These are phyloP conservation scores for Dipteronia sinensis DNA, from an alignment of 345 rosid genomes.

Conservation along the genomic window DNA sequence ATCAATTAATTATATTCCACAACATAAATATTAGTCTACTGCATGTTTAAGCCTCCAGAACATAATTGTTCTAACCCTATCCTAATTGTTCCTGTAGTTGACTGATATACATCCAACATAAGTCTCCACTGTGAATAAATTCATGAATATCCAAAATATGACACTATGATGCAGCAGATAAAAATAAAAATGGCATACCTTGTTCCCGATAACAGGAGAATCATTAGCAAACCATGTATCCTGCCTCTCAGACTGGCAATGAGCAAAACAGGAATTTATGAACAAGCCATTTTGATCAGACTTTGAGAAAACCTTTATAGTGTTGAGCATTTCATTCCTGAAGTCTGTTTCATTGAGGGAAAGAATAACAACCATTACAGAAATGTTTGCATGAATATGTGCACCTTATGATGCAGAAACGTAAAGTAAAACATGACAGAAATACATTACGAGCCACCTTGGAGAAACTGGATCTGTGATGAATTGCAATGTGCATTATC, in stretches of 20 bases:
- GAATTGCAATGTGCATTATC: conserved; percentile 62
- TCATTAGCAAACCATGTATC: conserved; percentile 85
- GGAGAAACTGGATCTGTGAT: conserved; percentile 67
- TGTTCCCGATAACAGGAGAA: conserved; percentile 62
- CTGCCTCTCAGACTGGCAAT: conserved; percentile 85
- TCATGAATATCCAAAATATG: background rate
- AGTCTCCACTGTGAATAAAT: conserved; percentile 15
- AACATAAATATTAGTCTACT: background rate
- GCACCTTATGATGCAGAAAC: background rate
- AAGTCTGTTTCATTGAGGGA: conserved; percentile 51
- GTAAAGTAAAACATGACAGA: conserved; percentile 11
- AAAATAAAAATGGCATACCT: conserved; percentile 41
- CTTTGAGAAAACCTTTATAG: conserved; percentile 46
- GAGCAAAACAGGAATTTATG: conserved; percentile 92
- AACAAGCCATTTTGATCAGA: conserved; percentile 68
- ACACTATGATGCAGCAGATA: conserved; percentile 11
- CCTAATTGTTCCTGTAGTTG: background rate
- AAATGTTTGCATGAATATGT: background rate
- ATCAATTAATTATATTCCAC: background rate
- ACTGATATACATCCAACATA: background rate
- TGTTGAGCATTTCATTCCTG: conserved; percentile 69
- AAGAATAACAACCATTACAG: conserved; percentile 19
- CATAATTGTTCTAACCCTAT: background rate
- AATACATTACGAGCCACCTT: conserved; percentile 41
- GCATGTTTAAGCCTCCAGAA: background rate